These are phyloP conservation scores for Pyrrhoderma lamaoense DNA, from an alignment of 1,284 basidiomycete genomes.

Conservation along the genomic window DNA sequence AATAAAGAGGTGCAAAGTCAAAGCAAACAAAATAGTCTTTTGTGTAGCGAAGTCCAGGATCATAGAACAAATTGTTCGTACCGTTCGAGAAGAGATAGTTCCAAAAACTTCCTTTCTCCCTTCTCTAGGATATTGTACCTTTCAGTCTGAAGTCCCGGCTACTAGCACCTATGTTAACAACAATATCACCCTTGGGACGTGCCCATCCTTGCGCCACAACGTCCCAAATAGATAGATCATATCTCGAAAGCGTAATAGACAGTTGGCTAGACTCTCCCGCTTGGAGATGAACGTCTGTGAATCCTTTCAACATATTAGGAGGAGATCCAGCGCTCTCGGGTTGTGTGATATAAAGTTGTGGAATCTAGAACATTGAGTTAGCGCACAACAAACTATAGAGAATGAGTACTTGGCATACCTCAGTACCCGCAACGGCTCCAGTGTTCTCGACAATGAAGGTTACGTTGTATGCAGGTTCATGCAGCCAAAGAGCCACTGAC, in stretches of 20 bases:
- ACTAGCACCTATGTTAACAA: constrained; percentile 44
- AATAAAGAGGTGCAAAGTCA: no score
- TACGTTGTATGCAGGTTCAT: constrained; percentile 24
- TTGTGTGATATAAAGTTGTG: constrained; percentile 40
- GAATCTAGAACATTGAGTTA: constrained; percentile 26
- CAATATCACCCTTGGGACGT: constrained; percentile 38
- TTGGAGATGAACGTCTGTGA: constrained; percentile 35
- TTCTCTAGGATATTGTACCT: constrained; percentile 13
- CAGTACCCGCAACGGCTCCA: constrained; percentile 25
- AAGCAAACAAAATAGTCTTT: no score
- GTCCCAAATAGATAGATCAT: constrained; percentile 43
- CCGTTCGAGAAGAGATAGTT: no score
- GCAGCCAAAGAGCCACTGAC: constrained; percentile 22
- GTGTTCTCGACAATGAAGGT: constrained; percentile 28
- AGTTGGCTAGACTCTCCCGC: constrained; percentile 31
- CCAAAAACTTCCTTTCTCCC: no score
- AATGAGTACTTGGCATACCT: constrained; percentile 31
- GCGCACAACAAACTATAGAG: constrained; percentile 27
- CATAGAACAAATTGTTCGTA: no score
- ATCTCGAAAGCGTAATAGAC: constrained; percentile 34
- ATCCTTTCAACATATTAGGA: constrained; percentile 38
- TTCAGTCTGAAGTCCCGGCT: constrained; percentile 38
- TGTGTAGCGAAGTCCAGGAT: no score
- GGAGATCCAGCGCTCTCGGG: constrained; percentile 34
- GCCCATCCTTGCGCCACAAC: constrained; percentile 43